These are phyloP conservation scores for Cystobasidium tubakii DNA, from an alignment of 768 basidiomycete genomes.

Conservation along the genomic window DNA sequence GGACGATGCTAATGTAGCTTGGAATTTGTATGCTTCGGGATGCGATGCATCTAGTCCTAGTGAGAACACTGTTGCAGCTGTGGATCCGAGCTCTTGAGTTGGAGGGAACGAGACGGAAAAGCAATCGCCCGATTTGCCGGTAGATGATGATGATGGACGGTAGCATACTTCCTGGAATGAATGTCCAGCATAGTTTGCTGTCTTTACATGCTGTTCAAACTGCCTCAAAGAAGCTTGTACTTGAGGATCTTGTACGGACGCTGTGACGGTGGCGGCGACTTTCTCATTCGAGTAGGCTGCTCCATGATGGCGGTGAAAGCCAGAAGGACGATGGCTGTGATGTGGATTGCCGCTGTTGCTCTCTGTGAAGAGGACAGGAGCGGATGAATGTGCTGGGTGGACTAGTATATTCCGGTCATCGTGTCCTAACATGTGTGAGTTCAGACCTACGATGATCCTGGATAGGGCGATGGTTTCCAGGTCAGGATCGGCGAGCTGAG, in stretches of 20 bases:
- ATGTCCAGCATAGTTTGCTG: not conserved
- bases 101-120: slow-evolving; percentile 54
- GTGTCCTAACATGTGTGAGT: not conserved
- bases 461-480: not conserved
- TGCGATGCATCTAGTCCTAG: slow-evolving; percentile 49
- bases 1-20: not conserved
- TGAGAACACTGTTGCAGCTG: slow-evolving; percentile 36
- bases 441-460: slow-evolving; percentile 19
- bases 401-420: slow-evolving; percentile 33
- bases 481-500: slow-evolving; percentile 4
- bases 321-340: slow-evolving; percentile 11
- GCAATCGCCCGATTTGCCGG: slow-evolving; percentile 51
- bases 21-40: slow-evolving; percentile 44
- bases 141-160: slow-evolving; percentile 54
- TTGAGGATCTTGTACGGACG: slow-evolving; percentile 5
- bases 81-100: slow-evolving; percentile 52
- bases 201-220: slow-evolving; percentile 19
- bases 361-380: slow-evolving; percentile 1
- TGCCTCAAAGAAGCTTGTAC: slow-evolving; percentile 16
- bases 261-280: not conserved
- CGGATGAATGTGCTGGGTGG: slow-evolving; percentile 21
- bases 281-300: not conserved
- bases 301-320: not conserved
- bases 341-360: not conserved
- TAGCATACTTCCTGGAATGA: slow-evolving; percentile 50